A percentile compares a stretch with the other conserved stretches of the same genome.
Evolutionary conservation across 257 asterid species (phyloP).

Genomic region (Nicotiana otophora): DNA sequence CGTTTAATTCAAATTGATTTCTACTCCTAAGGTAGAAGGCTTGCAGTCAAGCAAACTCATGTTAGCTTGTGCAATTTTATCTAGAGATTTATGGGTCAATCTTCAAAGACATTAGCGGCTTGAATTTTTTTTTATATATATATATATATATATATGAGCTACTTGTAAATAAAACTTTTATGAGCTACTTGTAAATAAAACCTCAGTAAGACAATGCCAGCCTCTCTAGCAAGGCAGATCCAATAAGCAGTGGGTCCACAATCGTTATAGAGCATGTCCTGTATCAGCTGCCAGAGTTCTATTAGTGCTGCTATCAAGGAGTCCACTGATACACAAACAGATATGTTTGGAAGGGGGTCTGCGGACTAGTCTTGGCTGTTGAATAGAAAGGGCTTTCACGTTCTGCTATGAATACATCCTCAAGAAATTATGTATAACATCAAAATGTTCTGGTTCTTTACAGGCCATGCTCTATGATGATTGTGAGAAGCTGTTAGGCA

Average conservation of each 20-base stretch:
- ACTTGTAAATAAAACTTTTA: background rate
- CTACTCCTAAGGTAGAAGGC: background rate
- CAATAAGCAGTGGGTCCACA: background rate
- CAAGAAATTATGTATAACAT: background rate
- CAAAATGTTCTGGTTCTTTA: constrained; percentile 6
- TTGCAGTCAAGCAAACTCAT: background rate
- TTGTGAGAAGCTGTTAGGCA: constrained; percentile 54
- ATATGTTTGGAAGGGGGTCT: background rate
- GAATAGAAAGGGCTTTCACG: background rate
- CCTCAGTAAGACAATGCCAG: background rate
- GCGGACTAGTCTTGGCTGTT: background rate
- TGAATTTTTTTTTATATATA: background rate
- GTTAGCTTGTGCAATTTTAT: background rate
- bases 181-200: background rate
- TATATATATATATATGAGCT: background rate
- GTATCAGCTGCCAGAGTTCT: background rate
- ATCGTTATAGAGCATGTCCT: too few relatives aligned
- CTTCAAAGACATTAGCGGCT: background rate
- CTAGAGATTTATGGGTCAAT: background rate
- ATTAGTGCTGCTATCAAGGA: background rate
- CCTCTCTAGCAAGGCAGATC: background rate
- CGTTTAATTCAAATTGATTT: background rate
- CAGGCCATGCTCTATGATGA: constrained; percentile 82
- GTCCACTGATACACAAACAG: background rate
- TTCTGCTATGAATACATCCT: background rate